Conservation (phyloP, 1,284 basidiomycete species). For the Austropuccinia psidii region DNA sequence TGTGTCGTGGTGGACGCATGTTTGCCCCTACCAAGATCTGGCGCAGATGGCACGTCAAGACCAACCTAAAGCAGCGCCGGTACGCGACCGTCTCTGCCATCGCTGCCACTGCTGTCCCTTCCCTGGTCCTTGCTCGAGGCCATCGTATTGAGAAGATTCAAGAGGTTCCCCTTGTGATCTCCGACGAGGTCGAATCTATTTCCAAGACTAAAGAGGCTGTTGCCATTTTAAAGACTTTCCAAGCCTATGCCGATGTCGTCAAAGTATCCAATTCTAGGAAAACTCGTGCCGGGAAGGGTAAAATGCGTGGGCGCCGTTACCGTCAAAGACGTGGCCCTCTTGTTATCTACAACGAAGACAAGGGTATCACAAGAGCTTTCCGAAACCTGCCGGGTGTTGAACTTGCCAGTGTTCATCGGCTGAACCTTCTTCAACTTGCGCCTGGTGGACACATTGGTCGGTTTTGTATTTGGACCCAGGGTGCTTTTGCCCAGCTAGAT, state of each 20-base stretch:
- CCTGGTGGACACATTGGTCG: constrained; percentile 98
- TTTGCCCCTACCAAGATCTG: constrained; percentile 99
- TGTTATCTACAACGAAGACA: constrained; percentile 95
- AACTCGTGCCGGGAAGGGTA: constrained; percentile 93
- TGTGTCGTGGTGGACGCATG: constrained; percentile 99
- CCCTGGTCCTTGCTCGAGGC: constrained; percentile 95
- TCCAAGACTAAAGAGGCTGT: constrained; percentile 98
- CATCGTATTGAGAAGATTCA: constrained; percentile 97
- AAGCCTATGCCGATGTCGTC: constrained; percentile 87
- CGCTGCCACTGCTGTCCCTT: constrained; percentile 93
- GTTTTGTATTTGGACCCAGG: constrained; percentile 99
- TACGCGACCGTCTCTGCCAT: constrained; percentile 97
- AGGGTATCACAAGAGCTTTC: constrained; percentile 96
- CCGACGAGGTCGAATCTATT: constrained; percentile 70
- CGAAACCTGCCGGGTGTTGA: constrained; percentile 98
- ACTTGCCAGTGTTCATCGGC: constrained; percentile 82
- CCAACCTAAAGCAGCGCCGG: constrained; percentile 98
- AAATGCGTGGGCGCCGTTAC: constrained; percentile 93
- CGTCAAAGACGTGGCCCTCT: constrained; percentile 96
- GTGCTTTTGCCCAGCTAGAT: constrained; percentile 85
- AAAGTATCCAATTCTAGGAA: constrained; percentile 98
- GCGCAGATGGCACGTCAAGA: constrained; percentile 99
- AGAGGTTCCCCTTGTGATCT: constrained; percentile 91
- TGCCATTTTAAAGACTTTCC: constrained; percentile 78
- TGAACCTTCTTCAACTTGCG: constrained; percentile 98